Conservation (phyloP, 108 stramenopile genomes). For the Pseudonitzschia multiseries region DNA sequence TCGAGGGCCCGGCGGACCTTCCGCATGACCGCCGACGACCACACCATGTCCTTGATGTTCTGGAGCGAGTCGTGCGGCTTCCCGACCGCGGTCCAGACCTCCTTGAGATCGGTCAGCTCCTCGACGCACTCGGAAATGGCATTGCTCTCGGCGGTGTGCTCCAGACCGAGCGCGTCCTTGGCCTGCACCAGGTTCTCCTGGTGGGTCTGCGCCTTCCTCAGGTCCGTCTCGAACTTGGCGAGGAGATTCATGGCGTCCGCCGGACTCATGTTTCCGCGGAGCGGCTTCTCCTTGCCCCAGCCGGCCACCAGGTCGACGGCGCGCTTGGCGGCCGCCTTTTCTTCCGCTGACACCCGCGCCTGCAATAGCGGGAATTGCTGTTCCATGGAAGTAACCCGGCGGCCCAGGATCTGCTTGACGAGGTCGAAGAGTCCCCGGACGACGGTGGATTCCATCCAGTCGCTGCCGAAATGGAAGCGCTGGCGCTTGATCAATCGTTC, state of each 20-base stretch:
- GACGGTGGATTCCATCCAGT: conserved; percentile 90
- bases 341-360: conserved; percentile 88
- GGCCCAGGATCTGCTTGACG: conserved; percentile 83
- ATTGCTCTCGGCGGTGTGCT: conserved; percentile 55
- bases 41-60: conserved; percentile 84
- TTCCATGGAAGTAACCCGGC: conserved; percentile 85
- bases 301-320: conserved; percentile 63
- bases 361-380: conserved; percentile 91
- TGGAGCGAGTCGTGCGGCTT: conserved; percentile 62
- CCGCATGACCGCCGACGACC: conserved; percentile 83
- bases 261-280: conserved; percentile 78
- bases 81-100: conserved; percentile 89
- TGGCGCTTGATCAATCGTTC: conserved; percentile 89
- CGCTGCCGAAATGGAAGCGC: conserved; percentile 80
- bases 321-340: conserved; percentile 78
- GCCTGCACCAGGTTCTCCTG: conserved; percentile 78
- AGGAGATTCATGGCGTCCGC: conserved; percentile 84
- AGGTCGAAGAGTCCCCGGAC: conserved; percentile 84
- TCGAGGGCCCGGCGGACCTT: conserved; percentile 88
- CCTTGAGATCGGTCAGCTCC: conserved; percentile 84
- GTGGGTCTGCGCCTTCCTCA: conserved; percentile 78
- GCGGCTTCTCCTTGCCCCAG: conserved; percentile 89
- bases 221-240: conserved; percentile 75
- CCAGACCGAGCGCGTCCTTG: conserved; percentile 86
- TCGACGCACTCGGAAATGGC: conserved; percentile 59